Evolutionary conservation across 805 yeast species (phyloP).

Genomic region (Cyberlindnera galapagoensis): DNA sequence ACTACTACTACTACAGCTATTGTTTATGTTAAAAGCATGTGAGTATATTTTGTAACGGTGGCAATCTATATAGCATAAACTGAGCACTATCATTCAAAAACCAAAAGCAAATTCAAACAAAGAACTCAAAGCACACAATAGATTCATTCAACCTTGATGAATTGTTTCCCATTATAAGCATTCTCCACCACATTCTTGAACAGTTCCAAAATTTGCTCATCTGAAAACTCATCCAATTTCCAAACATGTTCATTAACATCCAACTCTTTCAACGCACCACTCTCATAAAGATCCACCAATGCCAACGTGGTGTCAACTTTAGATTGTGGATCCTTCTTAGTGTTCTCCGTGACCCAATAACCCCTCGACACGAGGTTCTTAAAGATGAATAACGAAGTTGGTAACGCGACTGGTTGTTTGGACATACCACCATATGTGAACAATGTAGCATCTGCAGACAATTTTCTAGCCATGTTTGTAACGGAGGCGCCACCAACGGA

Average conservation of each 20-base stretch:
- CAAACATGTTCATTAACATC: constrained; percentile 27
- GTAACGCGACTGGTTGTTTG: constrained; percentile 86
- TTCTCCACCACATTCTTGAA: constrained; percentile 30
- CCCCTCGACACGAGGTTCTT: constrained; percentile 83
- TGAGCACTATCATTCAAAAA: too few species aligned
- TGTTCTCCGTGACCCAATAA: constrained; percentile 83
- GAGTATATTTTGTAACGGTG: too few species aligned
- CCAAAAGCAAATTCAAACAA: too few species aligned
- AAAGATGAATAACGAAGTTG: constrained; percentile 85
- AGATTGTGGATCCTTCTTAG: constrained; percentile 49
- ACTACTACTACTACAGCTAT: too few species aligned
- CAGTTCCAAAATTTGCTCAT: constrained; percentile 31
- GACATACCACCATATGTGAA: constrained; percentile 98
- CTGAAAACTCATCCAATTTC: constrained; percentile 25
- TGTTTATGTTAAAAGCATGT: too few species aligned
- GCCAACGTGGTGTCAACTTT: constrained; percentile 50
- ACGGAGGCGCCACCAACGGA: constrained; percentile 91
- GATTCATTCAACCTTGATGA: constrained; percentile 29
- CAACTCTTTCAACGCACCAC: constrained; percentile 45
- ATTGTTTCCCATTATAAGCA: constrained; percentile 40
- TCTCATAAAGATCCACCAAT: constrained; percentile 50
- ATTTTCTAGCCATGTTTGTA: constrained; percentile 75
- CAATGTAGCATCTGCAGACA: constrained; percentile 66
- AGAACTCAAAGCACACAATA: too few species aligned
- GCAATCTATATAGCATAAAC: too few species aligned